phyloP scores from a whole-genome alignment of 176 grass and related monocot genomes.

The Areca catechu region DNA sequence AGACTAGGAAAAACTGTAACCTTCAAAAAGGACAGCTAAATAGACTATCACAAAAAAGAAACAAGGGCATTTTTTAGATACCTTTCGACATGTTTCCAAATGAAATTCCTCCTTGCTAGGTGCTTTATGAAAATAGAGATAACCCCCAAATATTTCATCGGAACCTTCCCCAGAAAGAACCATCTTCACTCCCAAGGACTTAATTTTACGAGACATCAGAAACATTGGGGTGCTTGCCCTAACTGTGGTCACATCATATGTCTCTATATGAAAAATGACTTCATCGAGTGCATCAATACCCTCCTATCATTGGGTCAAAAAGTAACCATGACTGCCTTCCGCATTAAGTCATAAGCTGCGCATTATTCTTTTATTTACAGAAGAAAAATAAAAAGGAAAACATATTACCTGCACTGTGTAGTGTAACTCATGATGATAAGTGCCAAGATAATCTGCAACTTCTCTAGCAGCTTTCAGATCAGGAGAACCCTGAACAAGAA shows the following conservation, averaged over 20 bases:
- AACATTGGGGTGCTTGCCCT: constrained; percentile 98
- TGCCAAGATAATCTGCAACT: constrained; percentile 94
- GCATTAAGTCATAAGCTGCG: background rate
- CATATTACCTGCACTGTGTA: constrained; percentile 84
- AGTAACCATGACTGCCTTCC: background rate
- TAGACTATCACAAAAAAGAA: background rate
- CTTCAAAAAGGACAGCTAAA: background rate
- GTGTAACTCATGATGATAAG: constrained; percentile 79
- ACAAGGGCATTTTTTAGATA: constrained; percentile 15
- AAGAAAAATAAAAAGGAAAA: too few relatives aligned
- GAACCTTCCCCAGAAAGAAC: constrained; percentile 98
- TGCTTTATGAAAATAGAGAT: constrained; percentile 98
- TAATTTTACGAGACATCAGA: constrained; percentile 96
- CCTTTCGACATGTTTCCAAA: constrained; percentile 89
- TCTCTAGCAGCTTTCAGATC: constrained; percentile 97
- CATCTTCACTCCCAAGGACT: constrained; percentile 97
- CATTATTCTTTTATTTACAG: background rate
- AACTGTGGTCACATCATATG: constrained; percentile 89
- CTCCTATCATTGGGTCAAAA: constrained; percentile 40
- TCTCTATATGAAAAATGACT: constrained; percentile 86
- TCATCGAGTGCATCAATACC: constrained; percentile 95
- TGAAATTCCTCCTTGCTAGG: constrained; percentile 98
- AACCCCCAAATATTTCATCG: constrained; percentile 95
- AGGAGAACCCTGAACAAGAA: constrained; percentile 69
- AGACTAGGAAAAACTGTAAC: background rate